These are phyloP conservation scores for Irpex rosettiformis DNA, from an alignment of 1,284 basidiomycete species.

Conservation along the genomic window DNA sequence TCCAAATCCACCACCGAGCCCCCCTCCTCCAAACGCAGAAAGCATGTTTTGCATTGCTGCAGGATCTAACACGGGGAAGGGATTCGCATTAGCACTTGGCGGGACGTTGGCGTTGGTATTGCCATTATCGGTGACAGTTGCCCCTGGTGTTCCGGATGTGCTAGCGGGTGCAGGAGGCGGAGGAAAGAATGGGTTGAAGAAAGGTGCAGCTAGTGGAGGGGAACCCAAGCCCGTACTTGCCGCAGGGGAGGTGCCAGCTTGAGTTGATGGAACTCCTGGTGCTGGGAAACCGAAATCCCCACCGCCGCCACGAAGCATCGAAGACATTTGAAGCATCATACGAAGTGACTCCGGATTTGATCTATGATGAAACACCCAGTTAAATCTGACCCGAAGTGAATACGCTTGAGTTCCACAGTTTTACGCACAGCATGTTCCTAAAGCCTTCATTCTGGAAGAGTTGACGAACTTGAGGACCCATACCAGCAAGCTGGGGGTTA, in stretches of 20 bases:
- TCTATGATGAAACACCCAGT: slow-evolving; percentile 30
- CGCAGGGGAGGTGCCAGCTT: slow-evolving; percentile 3
- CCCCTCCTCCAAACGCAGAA: slow-evolving; percentile 30
- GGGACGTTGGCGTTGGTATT: slow-evolving; percentile 17
- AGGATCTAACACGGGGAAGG: slow-evolving; percentile 33
- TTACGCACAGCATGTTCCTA: slow-evolving; percentile 72
- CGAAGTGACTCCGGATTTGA: slow-evolving; percentile 78
- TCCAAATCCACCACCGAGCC: slow-evolving; percentile 30
- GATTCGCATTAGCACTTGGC: slow-evolving; percentile 7
- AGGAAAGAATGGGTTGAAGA: slow-evolving; percentile 17
- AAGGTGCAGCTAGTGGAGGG: slow-evolving; percentile 22
- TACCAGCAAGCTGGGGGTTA: slow-evolving; percentile 75
- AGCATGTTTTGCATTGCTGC: slow-evolving; percentile 52
- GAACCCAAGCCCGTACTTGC: slow-evolving; percentile 10
- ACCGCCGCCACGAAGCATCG: slow-evolving; percentile 44
- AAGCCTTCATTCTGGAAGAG: slow-evolving; percentile 82
- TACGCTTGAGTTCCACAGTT: background rate
- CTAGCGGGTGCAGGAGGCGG: slow-evolving; percentile 21
- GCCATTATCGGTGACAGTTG: slow-evolving; percentile 17
- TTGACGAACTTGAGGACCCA: slow-evolving; percentile 80
- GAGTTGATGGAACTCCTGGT: slow-evolving; percentile 45
- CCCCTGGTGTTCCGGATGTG: slow-evolving; percentile 14
- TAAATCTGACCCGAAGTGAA: background rate
- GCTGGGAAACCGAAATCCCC: slow-evolving; percentile 46
- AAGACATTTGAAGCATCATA: slow-evolving; percentile 81